Base-by-base conservation (phyloP, 2,329 filamentous ascomycete genomes). In the Fusarium subtropicale region DNA sequence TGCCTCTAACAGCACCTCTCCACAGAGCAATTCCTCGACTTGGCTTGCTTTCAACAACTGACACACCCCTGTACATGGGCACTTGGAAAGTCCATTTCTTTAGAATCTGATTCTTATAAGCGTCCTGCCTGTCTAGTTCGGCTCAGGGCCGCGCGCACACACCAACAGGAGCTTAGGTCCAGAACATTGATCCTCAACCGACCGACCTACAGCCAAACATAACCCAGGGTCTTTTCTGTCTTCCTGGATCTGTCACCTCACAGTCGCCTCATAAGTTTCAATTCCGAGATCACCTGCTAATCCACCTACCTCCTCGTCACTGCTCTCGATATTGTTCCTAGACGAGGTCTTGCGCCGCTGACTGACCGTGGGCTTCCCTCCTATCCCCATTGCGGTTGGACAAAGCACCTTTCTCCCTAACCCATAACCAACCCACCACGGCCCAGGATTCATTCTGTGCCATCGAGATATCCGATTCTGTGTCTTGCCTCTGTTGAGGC, bases 401-500 rank as follows among this genome's bases (percentile, higher is more conserved):
- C 63, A 66, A 42, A 71, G 31, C 51, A 65, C 34, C 33, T 48
- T 56, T 57, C 54, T 47, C 48, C 41, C 59, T 52, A 52, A 41
- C 24, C 48, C 48, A 52, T 52, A 41, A 22, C 46, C 62, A 52
- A 30, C 44, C 62, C 71, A 71, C 68, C 53, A 64, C 50, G 46
- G 46, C 53, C 60, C 57, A 68, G 46, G 39, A 60, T 54, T 52
- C 61, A 51, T 61, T 60, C 62, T 64, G 56, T 55, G 53, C 59
- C 69, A 73, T 75, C 69, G 72, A 73, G 71, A 75, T 75, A 75
- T 73, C 60, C 69, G 66, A 72, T 71, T 60, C 47, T 42, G 41
- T 39, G 50, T 67, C 20, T 66, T 48, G 57, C 33, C 58, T 60
- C 48, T 60, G 50, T 61, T 69, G 59, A 66, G 71, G 61, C 50